Evolutionary conservation across 345 rosid species (phyloP).

Genomic region (Kernera saxatilis): DNA sequence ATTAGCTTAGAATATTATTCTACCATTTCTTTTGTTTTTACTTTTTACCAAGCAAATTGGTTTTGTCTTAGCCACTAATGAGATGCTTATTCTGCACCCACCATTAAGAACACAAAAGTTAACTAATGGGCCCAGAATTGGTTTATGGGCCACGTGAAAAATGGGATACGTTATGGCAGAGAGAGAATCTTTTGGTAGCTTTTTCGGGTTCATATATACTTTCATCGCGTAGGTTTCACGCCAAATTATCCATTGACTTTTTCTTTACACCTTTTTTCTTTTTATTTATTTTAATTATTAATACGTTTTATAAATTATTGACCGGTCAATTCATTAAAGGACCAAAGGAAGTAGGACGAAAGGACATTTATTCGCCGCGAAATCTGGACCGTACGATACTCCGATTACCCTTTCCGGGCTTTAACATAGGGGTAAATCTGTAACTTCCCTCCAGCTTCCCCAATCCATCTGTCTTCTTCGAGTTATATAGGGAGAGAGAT

Average conservation of each 20-base stretch:
- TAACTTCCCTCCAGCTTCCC: background rate
- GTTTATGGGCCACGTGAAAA: constrained; percentile 28
- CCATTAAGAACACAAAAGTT: background rate
- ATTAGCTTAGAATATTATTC: no score
- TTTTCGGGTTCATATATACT: background rate
- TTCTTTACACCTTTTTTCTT: background rate
- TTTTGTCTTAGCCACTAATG: no score
- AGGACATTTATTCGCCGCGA: constrained; percentile 31
- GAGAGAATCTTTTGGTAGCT: constrained; percentile 22
- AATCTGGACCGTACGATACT: constrained; percentile 30
- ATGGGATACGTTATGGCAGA: constrained; percentile 8
- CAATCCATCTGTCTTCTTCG: constrained; percentile 14
- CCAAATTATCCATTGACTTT: constrained; percentile 30
- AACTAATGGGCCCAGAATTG: constrained; percentile 11
- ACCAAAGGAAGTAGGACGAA: constrained; percentile 15
- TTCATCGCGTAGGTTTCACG: constrained; percentile 37
- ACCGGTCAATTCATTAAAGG: constrained; percentile 21
- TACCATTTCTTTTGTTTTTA: background rate
- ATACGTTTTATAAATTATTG: background rate
- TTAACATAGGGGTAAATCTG: constrained; percentile 5
- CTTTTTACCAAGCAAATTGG: background rate
- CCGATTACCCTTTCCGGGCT: constrained; percentile 6
- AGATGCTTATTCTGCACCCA: no score
- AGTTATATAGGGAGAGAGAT: constrained; percentile 14
- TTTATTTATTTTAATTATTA: background rate